Evolutionary conservation across 768 basidiomycete genomes (phyloP).

Genomic region (Leccinum rimulosum): DNA sequence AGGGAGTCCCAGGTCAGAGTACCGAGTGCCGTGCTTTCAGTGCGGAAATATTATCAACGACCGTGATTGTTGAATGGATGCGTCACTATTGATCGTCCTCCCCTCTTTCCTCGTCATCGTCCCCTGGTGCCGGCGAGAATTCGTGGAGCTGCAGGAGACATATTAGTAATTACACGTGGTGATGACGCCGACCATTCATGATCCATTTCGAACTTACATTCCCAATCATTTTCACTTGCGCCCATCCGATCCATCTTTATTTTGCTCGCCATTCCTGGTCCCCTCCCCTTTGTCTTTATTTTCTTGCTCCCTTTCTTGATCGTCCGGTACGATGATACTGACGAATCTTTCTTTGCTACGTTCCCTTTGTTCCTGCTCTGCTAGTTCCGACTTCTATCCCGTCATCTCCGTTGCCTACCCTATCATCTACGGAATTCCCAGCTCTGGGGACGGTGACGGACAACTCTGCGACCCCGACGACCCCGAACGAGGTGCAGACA

Average conservation of each 20-base stretch:
- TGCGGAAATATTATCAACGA: slow-evolving; percentile 77
- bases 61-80: slow-evolving; percentile 50
- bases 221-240: slow-evolving; percentile 7
- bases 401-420: slow-evolving; percentile 43
- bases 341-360: slow-evolving; percentile 35
- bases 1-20: slow-evolving; percentile 78
- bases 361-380: slow-evolving; percentile 16
- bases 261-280: slow-evolving; percentile 22
- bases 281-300: slow-evolving; percentile 38
- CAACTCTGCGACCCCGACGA: slow-evolving; percentile 3
- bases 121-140: slow-evolving; percentile 27
- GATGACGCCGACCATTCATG: slow-evolving; percentile 21
- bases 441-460: slow-evolving; percentile 42
- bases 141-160: slow-evolving; percentile 27
- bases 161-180: slow-evolving; percentile 19
- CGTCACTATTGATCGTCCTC: slow-evolving; percentile 24
- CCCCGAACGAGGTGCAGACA: slow-evolving; percentile 24
- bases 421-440: slow-evolving; percentile 77
- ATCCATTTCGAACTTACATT: slow-evolving; percentile 8
- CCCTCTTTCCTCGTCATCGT: slow-evolving; percentile 22
- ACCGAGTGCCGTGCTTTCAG: slow-evolving; percentile 90
- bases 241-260: slow-evolving; percentile 5
- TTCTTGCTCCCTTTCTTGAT: slow-evolving; percentile 41
- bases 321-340: slow-evolving; percentile 43
- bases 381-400: slow-evolving; percentile 36